A percentile compares a stretch with the other conserved stretches of the same genome.
Evolutionary conservation across 768 basidiomycete genomes (phyloP).

Genomic region (Boletus subparvulus): DNA sequence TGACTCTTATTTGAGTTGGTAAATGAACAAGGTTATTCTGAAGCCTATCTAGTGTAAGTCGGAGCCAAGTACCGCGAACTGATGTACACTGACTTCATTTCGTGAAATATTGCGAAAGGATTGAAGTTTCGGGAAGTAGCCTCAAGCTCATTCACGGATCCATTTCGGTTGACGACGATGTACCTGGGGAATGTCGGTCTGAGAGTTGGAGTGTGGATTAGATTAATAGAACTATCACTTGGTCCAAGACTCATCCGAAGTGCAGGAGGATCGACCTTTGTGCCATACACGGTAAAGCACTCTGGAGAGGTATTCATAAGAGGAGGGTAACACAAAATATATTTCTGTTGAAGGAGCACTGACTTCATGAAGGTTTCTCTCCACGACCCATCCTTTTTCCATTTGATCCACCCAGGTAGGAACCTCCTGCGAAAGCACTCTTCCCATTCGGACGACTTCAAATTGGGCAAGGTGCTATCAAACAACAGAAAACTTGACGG

Average conservation of each 20-base stretch:
- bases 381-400: conserved; percentile 66
- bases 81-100: conserved; percentile 60
- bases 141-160: conserved; percentile 70
- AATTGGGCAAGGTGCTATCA: conserved; percentile 66
- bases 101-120: conserved; percentile 65
- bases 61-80: neutral
- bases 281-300: conserved; percentile 67
- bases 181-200: conserved; percentile 45
- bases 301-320: conserved; percentile 37
- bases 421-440: conserved; percentile 71
- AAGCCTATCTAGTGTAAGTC: conserved; percentile 40
- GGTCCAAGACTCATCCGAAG: conserved; percentile 80
- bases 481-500: conserved; percentile 62
- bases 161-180: conserved; percentile 72
- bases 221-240: conserved; percentile 45
- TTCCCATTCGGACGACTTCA: conserved; percentile 68
- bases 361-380: conserved; percentile 66
- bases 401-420: conserved; percentile 72
- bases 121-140: conserved; percentile 66
- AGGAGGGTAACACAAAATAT: neutral
- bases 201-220: neutral
- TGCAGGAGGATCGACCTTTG: conserved; percentile 65
- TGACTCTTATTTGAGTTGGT: conserved; percentile 63
- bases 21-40: conserved; percentile 70
- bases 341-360: conserved; percentile 23